Percentiles rank a stretch among this genome's conserved stretches.
phyloP scores from a whole-genome alignment of 495 filamentous ascomycete genomes.

The Aspergillus coremiiformis region DNA sequence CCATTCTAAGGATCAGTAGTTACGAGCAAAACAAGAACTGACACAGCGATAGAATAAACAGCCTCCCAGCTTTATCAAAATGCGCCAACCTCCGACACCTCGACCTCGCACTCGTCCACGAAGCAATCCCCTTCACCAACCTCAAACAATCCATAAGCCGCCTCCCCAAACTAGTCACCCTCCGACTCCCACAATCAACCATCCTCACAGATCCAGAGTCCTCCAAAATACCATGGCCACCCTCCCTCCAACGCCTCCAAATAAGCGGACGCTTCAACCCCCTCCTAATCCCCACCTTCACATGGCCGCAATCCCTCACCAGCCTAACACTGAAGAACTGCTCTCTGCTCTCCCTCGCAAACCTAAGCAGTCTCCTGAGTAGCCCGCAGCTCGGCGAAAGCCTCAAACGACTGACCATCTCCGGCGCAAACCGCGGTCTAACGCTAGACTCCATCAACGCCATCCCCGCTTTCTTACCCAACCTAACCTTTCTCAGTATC shows the following conservation, averaged over 20 bases:
- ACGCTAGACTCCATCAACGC: conserved; percentile 20
- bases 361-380: conserved; percentile 18
- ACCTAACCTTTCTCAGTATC: conserved; percentile 21
- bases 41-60: conserved; percentile 53
- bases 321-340: conserved; percentile 23
- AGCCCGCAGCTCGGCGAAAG: conserved; percentile 13
- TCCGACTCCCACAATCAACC: conserved; percentile 52
- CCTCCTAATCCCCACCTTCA: conserved; percentile 17
- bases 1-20: too few species aligned
- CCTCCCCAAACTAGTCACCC: conserved; percentile 39
- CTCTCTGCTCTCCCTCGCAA: conserved; percentile 19
- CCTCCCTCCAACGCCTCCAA: conserved; percentile 16
- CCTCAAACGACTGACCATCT: conserved; percentile 24
- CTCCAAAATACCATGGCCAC: conserved; percentile 11
- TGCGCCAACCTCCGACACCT: conserved; percentile 48
- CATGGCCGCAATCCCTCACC: conserved; percentile 26
- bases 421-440: conserved; percentile 20
- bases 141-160: conserved; percentile 48
- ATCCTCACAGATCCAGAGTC: conserved; percentile 16
- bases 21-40: too few species aligned
- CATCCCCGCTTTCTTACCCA: conserved; percentile 21
- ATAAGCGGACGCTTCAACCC: conserved; percentile 24
- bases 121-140: conserved; percentile 42
- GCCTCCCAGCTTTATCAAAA: conserved; percentile 56
- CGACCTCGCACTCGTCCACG: conserved; percentile 53